Percentiles rank a stretch among this genome's conserved stretches.
Conservation (phyloP, 2,329 filamentous ascomycete species). For the Penicillium aurantiogriseum region DNA sequence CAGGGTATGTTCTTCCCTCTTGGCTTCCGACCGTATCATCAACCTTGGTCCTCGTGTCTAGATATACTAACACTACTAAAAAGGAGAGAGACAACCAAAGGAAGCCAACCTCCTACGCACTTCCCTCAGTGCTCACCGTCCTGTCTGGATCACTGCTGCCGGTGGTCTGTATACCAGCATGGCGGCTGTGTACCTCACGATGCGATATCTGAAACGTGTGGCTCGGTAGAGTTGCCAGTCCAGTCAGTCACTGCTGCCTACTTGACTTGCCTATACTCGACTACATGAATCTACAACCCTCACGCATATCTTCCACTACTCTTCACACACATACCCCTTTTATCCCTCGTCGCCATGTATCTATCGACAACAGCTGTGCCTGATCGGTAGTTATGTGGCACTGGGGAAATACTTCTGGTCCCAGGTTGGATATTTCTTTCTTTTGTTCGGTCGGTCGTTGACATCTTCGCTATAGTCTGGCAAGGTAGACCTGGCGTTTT, state of each 20-base stretch:
- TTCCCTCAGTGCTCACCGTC: constrained; percentile 33
- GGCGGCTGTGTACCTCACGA: constrained; percentile 33
- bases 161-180: constrained; percentile 34
- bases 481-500: constrained; percentile 16
- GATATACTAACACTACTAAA: constrained; percentile 7
- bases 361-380: neutral
- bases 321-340: constrained; percentile 2
- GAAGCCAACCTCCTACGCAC: constrained; percentile 30
- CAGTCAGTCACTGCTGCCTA: neutral
- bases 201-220: constrained; percentile 31
- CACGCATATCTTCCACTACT: neutral
- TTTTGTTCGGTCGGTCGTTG: constrained; percentile 14
- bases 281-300: neutral
- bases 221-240: constrained; percentile 9
- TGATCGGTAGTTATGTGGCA: neutral
- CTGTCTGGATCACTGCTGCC: constrained; percentile 34
- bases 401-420: constrained; percentile 3
- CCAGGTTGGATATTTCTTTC: constrained; percentile 12
- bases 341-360: constrained; percentile 1
- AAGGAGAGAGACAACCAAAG: constrained; percentile 30
- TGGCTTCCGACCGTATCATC: neutral
- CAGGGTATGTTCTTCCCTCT: constrained; percentile 19
- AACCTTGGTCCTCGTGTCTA: neutral
- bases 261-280: neutral
- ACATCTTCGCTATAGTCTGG: constrained; percentile 16